Base-by-base conservation (phyloP, 768 basidiomycete species). In the Suillus spraguei region DNA sequence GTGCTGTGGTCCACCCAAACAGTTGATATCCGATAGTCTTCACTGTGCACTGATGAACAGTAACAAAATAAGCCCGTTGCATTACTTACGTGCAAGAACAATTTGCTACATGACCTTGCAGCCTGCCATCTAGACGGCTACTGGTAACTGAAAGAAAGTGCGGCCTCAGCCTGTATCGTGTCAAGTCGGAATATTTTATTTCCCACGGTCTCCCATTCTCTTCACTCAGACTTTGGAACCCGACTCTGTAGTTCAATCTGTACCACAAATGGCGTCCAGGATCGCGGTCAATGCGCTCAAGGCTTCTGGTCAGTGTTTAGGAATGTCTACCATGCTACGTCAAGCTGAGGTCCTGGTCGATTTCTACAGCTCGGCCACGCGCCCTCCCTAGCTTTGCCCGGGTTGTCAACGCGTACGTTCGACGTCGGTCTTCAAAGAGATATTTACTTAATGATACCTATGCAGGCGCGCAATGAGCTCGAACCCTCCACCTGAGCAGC, bases 401-500 rank as follows among this genome's bases (percentile, higher is more conserved):
- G 68, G 74, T 74, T 66, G 68, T 83, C 69, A 73, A 80, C 76
- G 74, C 77, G 87, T 87, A 76, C 72, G 81, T 78, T 50, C 63
- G 59, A 60, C 60, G 49, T 35, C 24, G 47, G 20, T 42, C 44
- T 67, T 64, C 28, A 47, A 35, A 39, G 54, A 20, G 13, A 60
- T 42, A 56, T 49, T 63, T 55, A 28, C 50, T 35, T 70, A 46
- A 69, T 24, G 8, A 47, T 59, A 39, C 50, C 38, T 60, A 39
- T 71, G 44, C 69, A 92, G 90, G 70, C 91, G 88, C 64, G 78
- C 87, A 20, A 85, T 91, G 83, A 82, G 89, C 66, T 81, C 81
- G 68, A 83, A 87, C 55, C 88, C 83, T 14, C 90, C 92, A 20
- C 93, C 94, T 59, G 84, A 88, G 20, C 88, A 97, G 80, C 91